A percentile compares a stretch with the other conserved stretches of the same genome.
Evolutionary conservation across 257 asterid genomes (phyloP).

Genomic region (Solanum paucissectum): DNA sequence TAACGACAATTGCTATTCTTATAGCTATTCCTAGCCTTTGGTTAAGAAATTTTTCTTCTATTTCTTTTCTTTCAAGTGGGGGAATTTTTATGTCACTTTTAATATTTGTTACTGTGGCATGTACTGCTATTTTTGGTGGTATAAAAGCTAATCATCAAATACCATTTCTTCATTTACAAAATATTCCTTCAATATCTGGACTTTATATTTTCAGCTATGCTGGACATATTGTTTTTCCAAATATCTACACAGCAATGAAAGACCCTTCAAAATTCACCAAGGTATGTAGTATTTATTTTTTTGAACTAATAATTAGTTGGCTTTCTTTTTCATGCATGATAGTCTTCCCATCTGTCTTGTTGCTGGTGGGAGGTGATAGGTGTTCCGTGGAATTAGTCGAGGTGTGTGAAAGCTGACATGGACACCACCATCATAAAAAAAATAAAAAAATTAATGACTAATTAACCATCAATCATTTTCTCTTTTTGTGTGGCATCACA

Average conservation of each 20-base stretch:
- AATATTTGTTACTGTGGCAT: slow-evolving; percentile 35
- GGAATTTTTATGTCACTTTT: slow-evolving; percentile 56
- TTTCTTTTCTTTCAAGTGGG: slow-evolving; percentile 52
- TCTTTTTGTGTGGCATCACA: background rate
- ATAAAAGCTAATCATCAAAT: slow-evolving; percentile 27
- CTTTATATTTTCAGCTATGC: slow-evolving; percentile 49
- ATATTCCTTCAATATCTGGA: slow-evolving; percentile 54
- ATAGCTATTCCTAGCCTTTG: slow-evolving; percentile 73
- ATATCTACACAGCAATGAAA: slow-evolving; percentile 54
- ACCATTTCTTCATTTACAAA: slow-evolving; percentile 22
- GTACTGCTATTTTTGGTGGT: slow-evolving; percentile 42
- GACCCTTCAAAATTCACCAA: slow-evolving; percentile 69
- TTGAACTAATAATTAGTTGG: background rate
- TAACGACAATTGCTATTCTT: slow-evolving; percentile 39
- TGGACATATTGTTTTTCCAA: slow-evolving; percentile 71
- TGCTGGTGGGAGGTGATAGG: no score
- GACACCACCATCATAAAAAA: background rate
- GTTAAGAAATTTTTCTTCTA: slow-evolving; percentile 61
- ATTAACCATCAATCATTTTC: background rate
- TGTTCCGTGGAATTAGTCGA: background rate
- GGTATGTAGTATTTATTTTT: slow-evolving; percentile 16
- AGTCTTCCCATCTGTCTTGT: background rate
- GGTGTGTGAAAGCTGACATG: background rate
- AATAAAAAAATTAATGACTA: background rate
- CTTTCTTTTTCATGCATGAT: background rate